Evolutionary conservation across 2,329 filamentous ascomycete species (phyloP), one percentile per base, ranked within the genome.

Genomic region (Aureobasidium subglaciale): DNA sequence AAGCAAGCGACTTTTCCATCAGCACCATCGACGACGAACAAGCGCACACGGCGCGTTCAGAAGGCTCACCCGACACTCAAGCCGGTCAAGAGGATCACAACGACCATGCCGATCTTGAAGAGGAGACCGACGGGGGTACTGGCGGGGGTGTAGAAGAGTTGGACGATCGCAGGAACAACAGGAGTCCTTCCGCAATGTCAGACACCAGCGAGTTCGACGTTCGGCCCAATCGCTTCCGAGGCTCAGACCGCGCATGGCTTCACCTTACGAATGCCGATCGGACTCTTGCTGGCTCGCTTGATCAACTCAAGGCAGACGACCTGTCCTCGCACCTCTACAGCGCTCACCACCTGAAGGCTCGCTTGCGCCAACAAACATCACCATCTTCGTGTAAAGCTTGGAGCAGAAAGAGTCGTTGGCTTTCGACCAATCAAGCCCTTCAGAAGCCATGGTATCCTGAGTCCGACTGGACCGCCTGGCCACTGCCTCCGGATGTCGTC

Each of bases 391-490:
- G 58, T 3, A 61, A 55, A 55, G 56, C 62, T 43, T 73, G 70
- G 72, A 68, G 70, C 56, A 73, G 62, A 58, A 76, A 72, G 58
- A 66, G 69, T 27, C 59, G 57, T 8, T 77, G 74, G 73, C 59
- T 73, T 25, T 59, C 65, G 27, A 62, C 59, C 2, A 61, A 67
- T 24, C 63, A 68, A 15, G 60, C 68, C 38, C 60, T 60, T 4
- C 65, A 69, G 29, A 63, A 62, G 56, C 60, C 65, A 2, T 74
- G 78, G 62, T 62, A 70, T 15, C 76, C 79, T 1, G 63, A 80
- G 0, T 81, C 79, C 57, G 61, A 67, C 4, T 96, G 92, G 91
- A 88, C 88, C 16, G 87, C 90, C 0, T 96, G 92, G 92, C 92
- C 92, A 4, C 68, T 95, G 64, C 76, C 77, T 18, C 75, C 80